Evolutionary conservation across 306 rosid genomes (phyloP).

Genomic region (Heteromeles arbutifolia): DNA sequence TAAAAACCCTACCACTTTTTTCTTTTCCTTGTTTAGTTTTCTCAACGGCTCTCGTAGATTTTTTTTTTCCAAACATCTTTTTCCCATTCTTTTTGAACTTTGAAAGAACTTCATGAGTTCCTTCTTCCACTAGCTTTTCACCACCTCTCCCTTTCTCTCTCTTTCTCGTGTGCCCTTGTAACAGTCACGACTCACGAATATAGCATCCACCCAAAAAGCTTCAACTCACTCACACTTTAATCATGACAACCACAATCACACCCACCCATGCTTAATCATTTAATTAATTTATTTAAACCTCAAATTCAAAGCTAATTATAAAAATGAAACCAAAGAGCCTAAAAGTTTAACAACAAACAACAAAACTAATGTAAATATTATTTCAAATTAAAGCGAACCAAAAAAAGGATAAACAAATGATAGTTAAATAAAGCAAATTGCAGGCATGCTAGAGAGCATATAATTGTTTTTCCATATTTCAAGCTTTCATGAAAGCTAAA

Average conservation of each 20-base stretch:
- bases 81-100: background rate
- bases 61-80: background rate
- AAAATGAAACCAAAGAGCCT: background rate
- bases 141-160: background rate
- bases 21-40: too few relatives aligned
- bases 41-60: background rate
- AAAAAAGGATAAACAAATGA: background rate
- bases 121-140: slow-evolving; percentile 5
- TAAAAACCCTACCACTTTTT: too few relatives aligned
- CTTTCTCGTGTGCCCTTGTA: slow-evolving; percentile 44
- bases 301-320: background rate
- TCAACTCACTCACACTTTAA: slow-evolving; percentile 46
- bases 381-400: slow-evolving; percentile 5
- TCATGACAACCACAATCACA: slow-evolving; percentile 54
- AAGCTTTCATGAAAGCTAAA: background rate
- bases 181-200: slow-evolving; percentile 33
- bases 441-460: slow-evolving; percentile 5
- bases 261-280: slow-evolving; percentile 16
- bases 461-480: background rate
- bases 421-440: slow-evolving; percentile 4
- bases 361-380: background rate
- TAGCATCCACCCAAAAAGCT: slow-evolving; percentile 41
- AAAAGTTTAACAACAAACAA: background rate
- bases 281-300: slow-evolving; percentile 7
- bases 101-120: background rate